Evolutionary conservation across 2,329 filamentous ascomycete genomes (phyloP).

Genomic region (Neofusicoccum sp.): DNA sequence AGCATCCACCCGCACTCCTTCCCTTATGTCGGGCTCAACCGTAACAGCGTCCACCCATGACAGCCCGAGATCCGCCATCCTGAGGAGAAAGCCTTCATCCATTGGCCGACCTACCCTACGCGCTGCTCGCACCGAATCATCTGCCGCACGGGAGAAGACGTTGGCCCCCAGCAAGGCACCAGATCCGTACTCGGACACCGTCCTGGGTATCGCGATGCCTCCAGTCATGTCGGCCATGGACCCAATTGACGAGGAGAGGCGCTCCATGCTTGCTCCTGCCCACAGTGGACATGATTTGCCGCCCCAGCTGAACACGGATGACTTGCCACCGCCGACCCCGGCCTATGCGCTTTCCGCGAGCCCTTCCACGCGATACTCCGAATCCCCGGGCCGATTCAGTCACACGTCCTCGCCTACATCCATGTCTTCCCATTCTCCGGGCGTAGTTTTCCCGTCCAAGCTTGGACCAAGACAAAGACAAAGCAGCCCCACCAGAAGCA

Average conservation of each 20-base stretch:
- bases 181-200: slow-evolving; percentile 43
- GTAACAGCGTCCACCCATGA: slow-evolving; percentile 41
- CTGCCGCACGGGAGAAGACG: slow-evolving; percentile 20
- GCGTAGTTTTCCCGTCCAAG: slow-evolving; percentile 48
- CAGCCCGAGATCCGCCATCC: slow-evolving; percentile 44
- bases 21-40: slow-evolving; percentile 50
- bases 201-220: slow-evolving; percentile 43
- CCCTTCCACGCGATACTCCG: slow-evolving; percentile 73
- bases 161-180: slow-evolving; percentile 33
- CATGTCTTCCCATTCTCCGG: slow-evolving; percentile 71
- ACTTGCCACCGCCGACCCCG: slow-evolving; percentile 67
- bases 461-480: slow-evolving; percentile 51
- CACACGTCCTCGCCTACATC: slow-evolving; percentile 77
- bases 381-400: slow-evolving; percentile 70
- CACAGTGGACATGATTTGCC: slow-evolving; percentile 30
- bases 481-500: slow-evolving; percentile 54
- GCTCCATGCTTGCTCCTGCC: slow-evolving; percentile 24
- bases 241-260: slow-evolving; percentile 22
- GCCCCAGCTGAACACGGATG: slow-evolving; percentile 60
- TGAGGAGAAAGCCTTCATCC: slow-evolving; percentile 46
- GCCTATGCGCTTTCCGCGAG: slow-evolving; percentile 66
- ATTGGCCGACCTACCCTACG: slow-evolving; percentile 39
- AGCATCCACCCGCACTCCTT: slow-evolving; percentile 43
- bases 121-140: slow-evolving; percentile 27
- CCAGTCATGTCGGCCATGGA: slow-evolving; percentile 21